Percentiles rank a stretch among this genome's conserved stretches.
phyloP scores from a whole-genome alignment of 257 asterid species.

The Fraxinus excelsior region DNA sequence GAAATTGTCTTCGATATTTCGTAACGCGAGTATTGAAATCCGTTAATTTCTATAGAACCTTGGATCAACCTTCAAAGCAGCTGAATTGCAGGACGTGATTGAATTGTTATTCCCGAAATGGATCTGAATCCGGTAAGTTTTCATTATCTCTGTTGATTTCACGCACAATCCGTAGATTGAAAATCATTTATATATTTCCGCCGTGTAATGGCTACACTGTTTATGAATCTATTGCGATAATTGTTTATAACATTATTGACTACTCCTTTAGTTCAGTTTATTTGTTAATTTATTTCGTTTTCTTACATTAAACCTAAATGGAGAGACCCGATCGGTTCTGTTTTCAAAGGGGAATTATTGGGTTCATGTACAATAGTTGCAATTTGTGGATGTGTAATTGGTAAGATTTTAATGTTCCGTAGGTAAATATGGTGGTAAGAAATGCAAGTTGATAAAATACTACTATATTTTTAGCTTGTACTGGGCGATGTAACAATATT shows the following conservation, averaged over 20 bases:
- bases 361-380: conserved; percentile 14
- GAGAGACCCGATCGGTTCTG: conserved; percentile 10
- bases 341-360: conserved; percentile 7
- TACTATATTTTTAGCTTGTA: neutral
- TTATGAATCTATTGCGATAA: conserved; percentile 16
- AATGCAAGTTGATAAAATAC: neutral
- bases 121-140: conserved; percentile 43
- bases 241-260: neutral
- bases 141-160: neutral
- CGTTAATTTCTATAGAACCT: neutral
- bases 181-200: neutral
- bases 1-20: neutral
- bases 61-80: neutral
- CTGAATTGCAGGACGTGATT: conserved; percentile 25
- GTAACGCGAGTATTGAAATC: neutral
- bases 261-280: conserved; percentile 7
- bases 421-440: neutral
- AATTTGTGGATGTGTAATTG: conserved; percentile 14
- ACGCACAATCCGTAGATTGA: neutral
- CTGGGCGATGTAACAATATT: neutral
- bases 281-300: conserved; percentile 16
- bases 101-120: conserved; percentile 27
- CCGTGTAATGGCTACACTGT: neutral
- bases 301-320: conserved; percentile 3
- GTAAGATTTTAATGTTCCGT: neutral